Base-by-base conservation (phyloP, 352 stramenopile species). In the Blastocystis sp. region DNA sequence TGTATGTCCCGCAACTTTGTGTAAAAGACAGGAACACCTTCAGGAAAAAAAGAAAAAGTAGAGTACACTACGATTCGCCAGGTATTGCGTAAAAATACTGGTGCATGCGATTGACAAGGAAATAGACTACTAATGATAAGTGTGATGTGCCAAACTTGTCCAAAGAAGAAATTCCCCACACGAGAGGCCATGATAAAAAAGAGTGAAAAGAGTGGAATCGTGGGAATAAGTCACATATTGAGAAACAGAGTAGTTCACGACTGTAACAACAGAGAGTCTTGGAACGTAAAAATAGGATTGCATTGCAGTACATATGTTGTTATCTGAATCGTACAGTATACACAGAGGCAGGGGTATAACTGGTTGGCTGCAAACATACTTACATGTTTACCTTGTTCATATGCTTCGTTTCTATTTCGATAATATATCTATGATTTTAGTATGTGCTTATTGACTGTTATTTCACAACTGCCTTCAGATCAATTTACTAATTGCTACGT, bases 1-100 rank as follows among this genome's bases (percentile, higher is more conserved):
- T 61, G 41, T 80, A 80, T 5, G 50, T 80, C 29, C 70, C 70
- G 39, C 45, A 80, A 43, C 55, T 80, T 47, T 80, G 70, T 4
- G 70, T 80, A 63, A 62, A 80, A 43, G 70, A 39, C 2, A 80
- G 55, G 41, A 64, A 80, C 39, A 80, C 70, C 66, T 77, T 59
- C 29, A 43, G 15, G 13, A 29, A 53, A 26, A 18, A 34, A 39
- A 29, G 29, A 13, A 23, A 77, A 56, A 13, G 41, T 11, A 61
- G 9, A 13, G 0, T 53, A 77, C 66, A 41, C 43, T 37, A 29
- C 26, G 53, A 23, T 80, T 80, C 0, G 70, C 34, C 8, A 80
- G 70, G 55, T 50, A 80, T 39, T 80, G 70, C 0, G 70, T 64
- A 47, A 80, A 80, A 47, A 80, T 62, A 26, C 70, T 80, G 23